Base-by-base conservation (phyloP, 768 basidiomycete genomes). In the Chalciporus piperatus region DNA sequence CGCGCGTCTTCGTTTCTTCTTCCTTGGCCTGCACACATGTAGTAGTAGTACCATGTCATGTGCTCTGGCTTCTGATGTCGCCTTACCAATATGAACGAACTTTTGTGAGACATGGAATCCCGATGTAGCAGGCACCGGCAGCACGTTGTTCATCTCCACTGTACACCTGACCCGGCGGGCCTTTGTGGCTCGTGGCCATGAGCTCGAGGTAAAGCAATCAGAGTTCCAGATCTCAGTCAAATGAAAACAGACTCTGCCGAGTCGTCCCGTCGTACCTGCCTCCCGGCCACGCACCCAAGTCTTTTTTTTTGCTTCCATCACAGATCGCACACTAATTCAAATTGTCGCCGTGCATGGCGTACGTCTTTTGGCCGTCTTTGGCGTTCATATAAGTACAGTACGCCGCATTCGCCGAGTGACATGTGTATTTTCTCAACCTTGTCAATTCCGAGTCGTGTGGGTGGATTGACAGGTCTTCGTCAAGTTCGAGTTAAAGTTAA, bases 1-100 rank as follows among this genome's bases (percentile, higher is more conserved):
- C 41, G 14, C 53, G 41, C 47, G 35, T 23, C 4, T 33, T 40
- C 17, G 28, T 28, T 37, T 27, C 28, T 54, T 54, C 28, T 48
- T 37, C 12, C 23, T 48, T 56, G 45, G 43, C 25, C 38, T 27
- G 52, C 59, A 62, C 59, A 35, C 59, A 60, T 63, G 61, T 47
- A 23, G 64, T 65, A 61, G 48, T 56, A 63, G 64, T 65, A 62
- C 53, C 59, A 65, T 64, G 58, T 42, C 47, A 48, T 60, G 59
- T 55, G 60, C 50, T 20, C 11, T 42, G 7, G 16, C 17, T 22
- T 39, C 17, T 32, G 35, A 12, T n/a, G 28, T 39, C 33, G 22
- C 32, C 23, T 47, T 54, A 40, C 28, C 38, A 47, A 22, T 22
- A 53, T 41, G 47, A 41, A 46, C 14, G 30, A 22, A 32, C 35